Percentiles rank a stretch among this genome's conserved stretches.
These are phyloP conservation scores for Penicillium hordei DNA, from an alignment of 2,329 filamentous ascomycete species.

Conservation along the genomic window DNA sequence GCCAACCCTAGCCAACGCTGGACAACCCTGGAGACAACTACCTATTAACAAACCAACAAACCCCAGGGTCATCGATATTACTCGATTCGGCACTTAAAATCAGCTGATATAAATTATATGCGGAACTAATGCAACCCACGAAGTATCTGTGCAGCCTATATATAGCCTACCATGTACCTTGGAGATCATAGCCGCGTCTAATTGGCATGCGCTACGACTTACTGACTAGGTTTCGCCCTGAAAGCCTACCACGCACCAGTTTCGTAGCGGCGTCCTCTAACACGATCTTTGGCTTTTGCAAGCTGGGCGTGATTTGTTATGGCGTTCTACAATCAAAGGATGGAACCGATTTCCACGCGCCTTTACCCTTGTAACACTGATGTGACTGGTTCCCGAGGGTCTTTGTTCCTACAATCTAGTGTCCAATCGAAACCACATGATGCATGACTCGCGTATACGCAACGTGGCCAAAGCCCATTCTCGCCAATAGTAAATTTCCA, in stretches of 20 bases:
- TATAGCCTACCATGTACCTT: conserved; percentile 1
- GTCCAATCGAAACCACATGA: background rate
- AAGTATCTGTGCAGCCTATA: conserved; percentile 13
- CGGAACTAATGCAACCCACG: conserved; percentile 24
- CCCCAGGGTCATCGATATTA: background rate
- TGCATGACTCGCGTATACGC: background rate
- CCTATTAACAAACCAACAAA: background rate
- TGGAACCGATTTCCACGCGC: background rate
- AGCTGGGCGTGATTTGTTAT: background rate
- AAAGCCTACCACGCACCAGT: background rate
- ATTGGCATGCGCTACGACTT: background rate
- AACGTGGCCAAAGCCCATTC: background rate
- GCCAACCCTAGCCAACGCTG: too few species aligned
- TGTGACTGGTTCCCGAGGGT: background rate
- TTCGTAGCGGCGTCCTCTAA: background rate
- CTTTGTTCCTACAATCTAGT: background rate
- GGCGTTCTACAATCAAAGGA: background rate
- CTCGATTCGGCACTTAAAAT: conserved; percentile 9
- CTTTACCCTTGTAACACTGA: background rate
- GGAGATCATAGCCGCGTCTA: conserved; percentile 10
- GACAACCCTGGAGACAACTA: background rate
- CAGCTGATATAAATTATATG: conserved; percentile 25
- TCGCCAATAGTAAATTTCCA: background rate
- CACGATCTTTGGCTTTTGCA: background rate
- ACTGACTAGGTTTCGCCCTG: background rate